A percentile compares a stretch with the other conserved stretches of the same genome.
phyloP scores from a whole-genome alignment of 2,329 filamentous ascomycete species.

The Cordyceps farinosa region DNA sequence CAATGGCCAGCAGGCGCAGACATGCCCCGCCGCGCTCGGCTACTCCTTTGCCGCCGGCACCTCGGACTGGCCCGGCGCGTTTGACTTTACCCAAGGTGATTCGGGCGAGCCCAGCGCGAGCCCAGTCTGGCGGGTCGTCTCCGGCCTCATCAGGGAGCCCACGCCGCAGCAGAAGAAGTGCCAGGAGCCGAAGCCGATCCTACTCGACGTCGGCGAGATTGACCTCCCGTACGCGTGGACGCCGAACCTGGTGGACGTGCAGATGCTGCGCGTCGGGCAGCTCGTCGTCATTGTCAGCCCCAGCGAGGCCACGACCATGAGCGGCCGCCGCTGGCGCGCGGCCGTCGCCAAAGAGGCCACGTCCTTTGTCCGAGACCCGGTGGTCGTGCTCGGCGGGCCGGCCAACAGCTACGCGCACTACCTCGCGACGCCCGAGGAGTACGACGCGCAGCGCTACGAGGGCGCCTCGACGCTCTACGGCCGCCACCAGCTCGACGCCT shows the following conservation, averaged over 20 bases:
- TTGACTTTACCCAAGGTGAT: conserved; percentile 90
- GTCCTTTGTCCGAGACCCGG: conserved; percentile 50
- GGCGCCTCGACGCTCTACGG: conserved; percentile 91
- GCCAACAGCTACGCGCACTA: conserved; percentile 91
- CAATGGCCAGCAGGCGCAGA: conserved; percentile 66
- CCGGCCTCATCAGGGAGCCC: conserved; percentile 67
- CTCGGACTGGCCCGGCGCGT: conserved; percentile 83
- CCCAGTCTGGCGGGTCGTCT: conserved; percentile 76
- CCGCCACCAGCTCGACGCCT: conserved; percentile 74
- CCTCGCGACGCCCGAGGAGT: conserved; percentile 75
- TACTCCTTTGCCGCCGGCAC: conserved; percentile 94
- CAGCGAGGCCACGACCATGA: conserved; percentile 90
- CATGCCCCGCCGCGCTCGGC: conserved; percentile 83
- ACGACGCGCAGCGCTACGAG: conserved; percentile 83
- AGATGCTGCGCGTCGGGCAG: conserved; percentile 79
- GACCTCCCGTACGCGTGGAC: conserved; percentile 77
- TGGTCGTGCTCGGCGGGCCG: conserved; percentile 84
- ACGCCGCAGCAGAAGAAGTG: conserved; percentile 67
- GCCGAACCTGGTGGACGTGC: conserved; percentile 87
- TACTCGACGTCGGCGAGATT: conserved; percentile 86
- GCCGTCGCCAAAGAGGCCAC: conserved; percentile 56
- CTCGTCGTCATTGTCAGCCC: conserved; percentile 79
- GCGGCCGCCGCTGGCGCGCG: conserved; percentile 79
- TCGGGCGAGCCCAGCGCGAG: conserved; percentile 64
- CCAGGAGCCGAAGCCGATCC: conserved; percentile 76